Percentiles rank a stretch among this genome's conserved stretches.
Conservation (phyloP, 108 stramenopile species). For the Hondaea fermentalgiana region DNA sequence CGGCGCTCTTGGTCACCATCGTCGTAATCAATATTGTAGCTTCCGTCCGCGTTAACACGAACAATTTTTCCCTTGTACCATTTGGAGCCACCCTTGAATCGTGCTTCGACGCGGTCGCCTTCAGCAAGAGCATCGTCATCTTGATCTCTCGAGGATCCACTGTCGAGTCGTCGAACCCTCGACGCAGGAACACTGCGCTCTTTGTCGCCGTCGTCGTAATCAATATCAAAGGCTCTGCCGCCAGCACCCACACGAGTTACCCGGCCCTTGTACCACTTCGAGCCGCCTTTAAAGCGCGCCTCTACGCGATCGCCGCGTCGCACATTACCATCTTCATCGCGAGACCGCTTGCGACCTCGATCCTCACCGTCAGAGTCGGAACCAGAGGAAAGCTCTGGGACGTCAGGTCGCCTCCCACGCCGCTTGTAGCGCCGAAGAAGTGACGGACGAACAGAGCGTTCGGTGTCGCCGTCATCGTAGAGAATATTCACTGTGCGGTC, state of each 20-base stretch:
- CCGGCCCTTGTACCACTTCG: conserved; percentile 22
- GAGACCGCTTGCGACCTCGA: background rate
- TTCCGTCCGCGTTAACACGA: background rate
- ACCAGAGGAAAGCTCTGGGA: background rate
- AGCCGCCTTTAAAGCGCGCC: background rate
- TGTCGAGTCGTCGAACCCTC: background rate
- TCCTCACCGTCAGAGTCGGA: background rate
- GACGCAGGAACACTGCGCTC: background rate
- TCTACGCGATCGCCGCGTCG: conserved; percentile 12
- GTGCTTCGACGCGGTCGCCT: conserved; percentile 47
- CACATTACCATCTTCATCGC: background rate
- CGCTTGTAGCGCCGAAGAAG: background rate
- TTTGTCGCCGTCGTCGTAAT: conserved; percentile 25
- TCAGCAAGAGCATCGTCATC: background rate
- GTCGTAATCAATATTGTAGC: background rate
- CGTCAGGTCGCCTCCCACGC: background rate
- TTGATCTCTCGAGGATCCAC: background rate
- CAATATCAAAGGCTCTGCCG: conserved; percentile 5
- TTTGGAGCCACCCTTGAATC: conserved; percentile 32
- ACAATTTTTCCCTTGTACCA: conserved; percentile 40
- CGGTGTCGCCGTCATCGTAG: conserved; percentile 29
- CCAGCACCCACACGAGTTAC: background rate
- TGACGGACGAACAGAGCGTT: background rate
- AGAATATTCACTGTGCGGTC: conserved; percentile 16
- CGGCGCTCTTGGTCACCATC: conserved; percentile 50